Evolutionary conservation across 768 basidiomycete species (phyloP), one percentile per base, ranked within the genome.

Genomic region (Collybiopsis confluens): DNA sequence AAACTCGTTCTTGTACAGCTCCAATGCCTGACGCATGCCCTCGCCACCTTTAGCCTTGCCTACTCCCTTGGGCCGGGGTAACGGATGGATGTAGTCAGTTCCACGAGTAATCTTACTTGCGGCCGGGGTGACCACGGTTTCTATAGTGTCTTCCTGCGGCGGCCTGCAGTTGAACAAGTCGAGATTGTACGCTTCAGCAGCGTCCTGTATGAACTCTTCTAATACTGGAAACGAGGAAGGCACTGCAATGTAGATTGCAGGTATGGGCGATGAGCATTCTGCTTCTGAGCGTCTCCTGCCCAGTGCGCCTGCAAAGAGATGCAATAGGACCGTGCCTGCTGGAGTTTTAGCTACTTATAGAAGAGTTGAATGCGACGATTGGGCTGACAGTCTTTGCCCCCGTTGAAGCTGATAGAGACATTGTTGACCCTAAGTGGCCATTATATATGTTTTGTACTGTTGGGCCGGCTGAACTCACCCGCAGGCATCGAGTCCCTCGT

Each of bases 331-430:
- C 4, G 95, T 98, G 65, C 94, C 94, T 98, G 63, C n/a, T 10
- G 45, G 41, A 35, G n/a, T n/a, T n/a, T n/a, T n/a, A n/a, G n/a
- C 10, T 18, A 10, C 36, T 10, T 36, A 56, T 6, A 21, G n/a
- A 13, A 24, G 13, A n/a, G 30, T 15, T 8, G 9, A 5, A 48
- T 46, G 75, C 85, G 61, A n/a, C n/a, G n/a, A n/a, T n/a, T n/a
- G n/a, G n/a, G n/a, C n/a, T n/a, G 62, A 96, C 97, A 99, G 65
- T 99, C 97, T 68, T 99, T 99, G 49, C 97, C 97, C 9, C 97
- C 97, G 60, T 98, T 99, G 73, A 98, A 99, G 69, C 94, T 97
- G 56, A 99, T 76, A 2, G 94, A 87, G 3, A 94, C 72, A 52
- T 77, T 73, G 33, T 86, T 81, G 62, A 80, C 76, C 46, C 92